Conservation (phyloP, 176 grass and related monocot species). For the Carex cristatella region DNA sequence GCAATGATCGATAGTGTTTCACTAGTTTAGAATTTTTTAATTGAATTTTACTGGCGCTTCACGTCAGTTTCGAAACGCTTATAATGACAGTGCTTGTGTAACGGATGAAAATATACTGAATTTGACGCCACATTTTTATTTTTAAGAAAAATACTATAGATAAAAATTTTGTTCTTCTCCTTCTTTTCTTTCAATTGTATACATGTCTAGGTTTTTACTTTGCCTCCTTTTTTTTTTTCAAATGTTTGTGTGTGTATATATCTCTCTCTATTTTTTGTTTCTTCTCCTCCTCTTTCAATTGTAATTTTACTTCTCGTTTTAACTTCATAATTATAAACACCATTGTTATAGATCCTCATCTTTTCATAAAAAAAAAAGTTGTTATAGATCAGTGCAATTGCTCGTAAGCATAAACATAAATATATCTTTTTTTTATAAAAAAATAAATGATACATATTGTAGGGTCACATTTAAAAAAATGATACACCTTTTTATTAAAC, state of each 20-base stretch:
- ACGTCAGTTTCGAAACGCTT: too few relatives aligned
- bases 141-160: too few relatives aligned
- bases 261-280: neutral
- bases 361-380: neutral
- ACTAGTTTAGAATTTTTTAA: too few relatives aligned
- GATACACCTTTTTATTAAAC: neutral
- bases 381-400: neutral
- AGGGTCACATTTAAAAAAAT: neutral
- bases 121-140: too few relatives aligned
- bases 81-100: too few relatives aligned
- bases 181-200: neutral
- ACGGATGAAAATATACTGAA: too few relatives aligned
- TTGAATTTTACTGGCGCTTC: too few relatives aligned
- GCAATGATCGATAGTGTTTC: too few relatives aligned
- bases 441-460: neutral
- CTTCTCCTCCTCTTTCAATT: neutral
- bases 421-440: neutral
- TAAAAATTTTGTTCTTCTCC: neutral
- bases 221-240: neutral
- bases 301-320: neutral
- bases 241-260: neutral
- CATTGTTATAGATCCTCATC: neutral
- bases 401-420: neutral
- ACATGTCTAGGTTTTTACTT: neutral
- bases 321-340: neutral